These are phyloP conservation scores for Exophiala alcalophila DNA, from an alignment of 2,329 filamentous ascomycete genomes.

Conservation along the genomic window DNA sequence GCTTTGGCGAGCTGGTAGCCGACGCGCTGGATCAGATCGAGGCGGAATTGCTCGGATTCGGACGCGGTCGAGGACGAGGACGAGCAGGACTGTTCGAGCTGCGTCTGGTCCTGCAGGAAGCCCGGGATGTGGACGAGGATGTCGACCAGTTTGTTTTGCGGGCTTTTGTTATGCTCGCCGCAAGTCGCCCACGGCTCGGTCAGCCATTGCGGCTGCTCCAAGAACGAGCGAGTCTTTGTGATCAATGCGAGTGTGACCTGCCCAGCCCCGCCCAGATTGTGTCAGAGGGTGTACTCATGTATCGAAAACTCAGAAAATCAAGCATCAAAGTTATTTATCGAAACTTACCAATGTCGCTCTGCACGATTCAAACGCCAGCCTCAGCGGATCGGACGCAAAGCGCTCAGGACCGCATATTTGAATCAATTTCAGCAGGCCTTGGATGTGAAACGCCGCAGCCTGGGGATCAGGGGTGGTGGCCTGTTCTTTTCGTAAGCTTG, in stretches of 20 bases:
- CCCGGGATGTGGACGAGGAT: conserved; percentile 22
- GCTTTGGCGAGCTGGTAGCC: conserved; percentile 16
- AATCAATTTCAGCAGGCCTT: conserved; percentile 19
- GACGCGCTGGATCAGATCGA: conserved; percentile 15
- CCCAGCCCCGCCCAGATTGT: too few relatives aligned
- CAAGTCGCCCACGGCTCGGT: conserved; percentile 16
- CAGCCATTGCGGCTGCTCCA: conserved; percentile 20
- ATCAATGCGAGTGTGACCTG: conserved; percentile 23
- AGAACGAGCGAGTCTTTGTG: conserved; percentile 20
- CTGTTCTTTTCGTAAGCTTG: conserved; percentile 15
- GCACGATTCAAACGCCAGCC: conserved; percentile 22
- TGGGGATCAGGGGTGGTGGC: conserved; percentile 19
- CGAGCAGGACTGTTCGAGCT: conserved; percentile 15
- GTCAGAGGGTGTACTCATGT: background rate
- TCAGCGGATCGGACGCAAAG: conserved; percentile 14
- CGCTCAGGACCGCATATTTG: conserved; percentile 21
- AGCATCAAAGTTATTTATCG: background rate
- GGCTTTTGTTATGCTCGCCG: conserved; percentile 15
- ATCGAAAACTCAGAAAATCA: background rate
- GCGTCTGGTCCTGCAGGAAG: conserved; percentile 20
- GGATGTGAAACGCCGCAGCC: conserved; percentile 21
- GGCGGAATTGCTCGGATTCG: conserved; percentile 7
- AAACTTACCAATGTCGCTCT: conserved; percentile 21
- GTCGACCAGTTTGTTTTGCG: conserved; percentile 25
- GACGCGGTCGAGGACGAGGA: too few relatives aligned